Percentiles rank a stretch among this genome's conserved stretches.
Conservation (phyloP, 1,284 basidiomycete species). For the Somion occarium region DNA sequence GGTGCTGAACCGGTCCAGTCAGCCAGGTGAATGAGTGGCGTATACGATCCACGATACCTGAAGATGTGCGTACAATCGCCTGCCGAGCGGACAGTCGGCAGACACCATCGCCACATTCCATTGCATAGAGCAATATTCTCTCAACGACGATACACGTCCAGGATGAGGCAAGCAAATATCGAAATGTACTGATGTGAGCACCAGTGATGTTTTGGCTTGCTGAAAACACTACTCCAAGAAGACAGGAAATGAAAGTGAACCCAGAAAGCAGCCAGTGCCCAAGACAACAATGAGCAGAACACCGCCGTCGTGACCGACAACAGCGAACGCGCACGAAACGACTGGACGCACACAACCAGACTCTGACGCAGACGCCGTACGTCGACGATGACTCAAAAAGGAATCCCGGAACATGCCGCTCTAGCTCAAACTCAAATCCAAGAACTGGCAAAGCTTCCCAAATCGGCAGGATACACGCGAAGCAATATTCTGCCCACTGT, state of each 20-base stretch:
- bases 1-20: no score
- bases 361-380: not conserved
- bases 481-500: slow-evolving; percentile 4
- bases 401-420: not conserved
- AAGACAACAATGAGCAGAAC: not conserved
- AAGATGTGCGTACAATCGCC: slow-evolving; percentile 20
- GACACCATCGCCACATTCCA: slow-evolving; percentile 52
- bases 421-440: slow-evolving; percentile 21
- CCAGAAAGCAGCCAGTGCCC: not conserved
- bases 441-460: slow-evolving; percentile 17
- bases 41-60: not conserved
- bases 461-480: not conserved
- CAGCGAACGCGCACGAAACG: not conserved
- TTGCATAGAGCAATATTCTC: slow-evolving; percentile 29
- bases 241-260: no score
- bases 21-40: no score
- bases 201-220: no score
- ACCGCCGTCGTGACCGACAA: not conserved
- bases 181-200: no score
- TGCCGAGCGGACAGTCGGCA: slow-evolving; percentile 34
- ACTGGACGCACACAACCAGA: not conserved
- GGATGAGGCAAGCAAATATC: not conserved
- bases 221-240: no score
- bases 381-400: no score
- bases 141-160: slow-evolving; percentile 4